A percentile compares a stretch with the other conserved stretches of the same genome.
These are phyloP conservation scores for Arthroderma sp. DNA, from an alignment of 2,329 filamentous ascomycete genomes.

Conservation along the genomic window DNA sequence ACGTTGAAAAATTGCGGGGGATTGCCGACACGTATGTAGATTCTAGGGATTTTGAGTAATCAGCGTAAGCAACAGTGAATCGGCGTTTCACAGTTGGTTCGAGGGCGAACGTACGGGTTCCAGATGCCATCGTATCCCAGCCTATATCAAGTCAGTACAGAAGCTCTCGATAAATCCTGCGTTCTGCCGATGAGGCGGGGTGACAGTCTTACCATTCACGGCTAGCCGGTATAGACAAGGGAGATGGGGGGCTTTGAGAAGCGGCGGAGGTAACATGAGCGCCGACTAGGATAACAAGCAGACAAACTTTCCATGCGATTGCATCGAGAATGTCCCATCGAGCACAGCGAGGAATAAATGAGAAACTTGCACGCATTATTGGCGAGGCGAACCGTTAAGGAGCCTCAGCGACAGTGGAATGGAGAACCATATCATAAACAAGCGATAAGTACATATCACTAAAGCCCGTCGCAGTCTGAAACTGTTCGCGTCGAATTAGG, in stretches of 20 bases:
- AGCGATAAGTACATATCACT: no score
- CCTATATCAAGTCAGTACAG: conserved; percentile 2
- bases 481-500: no score
- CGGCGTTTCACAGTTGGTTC: background rate
- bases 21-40: conserved; percentile 17
- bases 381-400: no score
- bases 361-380: no score
- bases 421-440: no score
- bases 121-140: conserved; percentile 16
- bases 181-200: background rate
- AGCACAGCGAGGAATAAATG: no score
- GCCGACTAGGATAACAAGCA: no score
- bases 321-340: no score
- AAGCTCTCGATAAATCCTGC: background rate
- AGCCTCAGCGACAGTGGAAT: no score
- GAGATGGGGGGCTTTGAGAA: background rate
- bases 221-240: conserved; percentile 5
- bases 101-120: conserved; percentile 12
- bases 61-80: background rate
- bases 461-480: no score
- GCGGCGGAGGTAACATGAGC: no score
- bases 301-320: no score
- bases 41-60: conserved; percentile 1
- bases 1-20: conserved; percentile 19
- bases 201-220: conserved; percentile 7